phyloP scores from a whole-genome alignment of 305 asterid species.

The Petunia hybrid region DNA sequence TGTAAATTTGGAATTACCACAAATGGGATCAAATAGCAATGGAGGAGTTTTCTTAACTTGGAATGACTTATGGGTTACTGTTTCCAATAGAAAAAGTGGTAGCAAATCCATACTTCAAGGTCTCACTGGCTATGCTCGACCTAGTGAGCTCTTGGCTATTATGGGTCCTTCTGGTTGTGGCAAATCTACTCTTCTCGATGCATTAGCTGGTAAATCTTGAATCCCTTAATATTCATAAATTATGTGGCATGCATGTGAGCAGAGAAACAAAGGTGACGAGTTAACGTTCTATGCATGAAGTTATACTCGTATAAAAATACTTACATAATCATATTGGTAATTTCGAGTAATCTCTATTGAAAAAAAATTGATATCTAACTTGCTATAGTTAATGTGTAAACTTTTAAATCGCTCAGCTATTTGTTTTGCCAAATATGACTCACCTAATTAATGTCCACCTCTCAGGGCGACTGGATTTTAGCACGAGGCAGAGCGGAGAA shows the following conservation, averaged over 20 bases:
- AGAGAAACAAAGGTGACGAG: too few species aligned
- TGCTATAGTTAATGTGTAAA: too few species aligned
- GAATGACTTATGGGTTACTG: conserved; percentile 46
- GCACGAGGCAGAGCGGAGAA: conserved; percentile 43
- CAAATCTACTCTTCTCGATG: conserved; percentile 48
- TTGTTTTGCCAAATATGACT: background rate
- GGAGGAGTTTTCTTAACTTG: conserved; percentile 41
- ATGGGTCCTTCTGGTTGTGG: conserved; percentile 56
- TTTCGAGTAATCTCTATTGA: background rate
- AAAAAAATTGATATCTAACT: background rate
- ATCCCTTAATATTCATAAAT: too few species aligned
- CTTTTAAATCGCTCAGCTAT: background rate
- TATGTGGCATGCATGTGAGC: too few species aligned
- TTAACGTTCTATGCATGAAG: too few species aligned
- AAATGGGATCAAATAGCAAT: background rate
- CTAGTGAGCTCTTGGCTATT: conserved; percentile 44
- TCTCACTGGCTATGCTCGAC: conserved; percentile 47
- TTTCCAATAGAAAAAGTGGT: conserved; percentile 27
- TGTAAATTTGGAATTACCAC: conserved; percentile 21
- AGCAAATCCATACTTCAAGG: conserved; percentile 46
- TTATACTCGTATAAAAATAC: background rate
- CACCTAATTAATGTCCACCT: conserved; percentile 23
- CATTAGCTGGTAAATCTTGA: conserved; percentile 43
- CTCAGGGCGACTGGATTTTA: conserved; percentile 43
- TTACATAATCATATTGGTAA: background rate